Conservation (phyloP, 257 asterid genomes). For the Gentiana macrophylla region DNA sequence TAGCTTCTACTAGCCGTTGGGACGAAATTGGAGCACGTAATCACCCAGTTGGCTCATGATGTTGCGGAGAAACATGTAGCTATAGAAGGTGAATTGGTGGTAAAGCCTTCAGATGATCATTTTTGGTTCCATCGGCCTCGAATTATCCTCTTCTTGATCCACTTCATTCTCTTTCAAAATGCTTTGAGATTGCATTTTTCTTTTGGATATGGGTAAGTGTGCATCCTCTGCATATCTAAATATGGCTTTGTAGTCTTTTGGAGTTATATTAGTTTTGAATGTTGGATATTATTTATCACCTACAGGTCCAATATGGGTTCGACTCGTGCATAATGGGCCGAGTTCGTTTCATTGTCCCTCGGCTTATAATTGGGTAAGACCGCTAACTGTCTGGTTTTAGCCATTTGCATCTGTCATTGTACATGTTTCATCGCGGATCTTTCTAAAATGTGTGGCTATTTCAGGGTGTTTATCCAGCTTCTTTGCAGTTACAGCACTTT, state of each 20-base stretch:
- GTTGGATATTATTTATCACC: neutral
- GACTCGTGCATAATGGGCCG: slow-evolving; percentile 98
- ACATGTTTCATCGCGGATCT: neutral
- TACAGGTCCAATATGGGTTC: slow-evolving; percentile 76
- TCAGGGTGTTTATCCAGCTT: slow-evolving; percentile 74
- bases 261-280: neutral
- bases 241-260: neutral
- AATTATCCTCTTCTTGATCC: slow-evolving; percentile 73
- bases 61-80: slow-evolving; percentile 96
- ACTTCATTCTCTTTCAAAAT: slow-evolving; percentile 92
- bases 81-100: slow-evolving; percentile 82
- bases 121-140: slow-evolving; percentile 85
- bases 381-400: neutral
- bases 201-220: slow-evolving; percentile 88
- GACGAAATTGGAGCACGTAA: slow-evolving; percentile 88
- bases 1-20: slow-evolving; percentile 95
- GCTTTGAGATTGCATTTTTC: slow-evolving; percentile 99
- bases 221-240: neutral
- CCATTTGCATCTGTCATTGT: too few species aligned
- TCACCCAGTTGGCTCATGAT: slow-evolving; percentile 80
- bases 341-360: slow-evolving; percentile 57
- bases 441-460: slow-evolving; percentile 8
- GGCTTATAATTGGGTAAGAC: slow-evolving; percentile 81
- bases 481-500: slow-evolving; percentile 94
- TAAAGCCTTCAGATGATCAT: slow-evolving; percentile 82